A percentile compares a stretch with the other conserved stretches of the same genome.
phyloP scores from a whole-genome alignment of 2,329 filamentous ascomycete species.

The Penicillium corylophilum region DNA sequence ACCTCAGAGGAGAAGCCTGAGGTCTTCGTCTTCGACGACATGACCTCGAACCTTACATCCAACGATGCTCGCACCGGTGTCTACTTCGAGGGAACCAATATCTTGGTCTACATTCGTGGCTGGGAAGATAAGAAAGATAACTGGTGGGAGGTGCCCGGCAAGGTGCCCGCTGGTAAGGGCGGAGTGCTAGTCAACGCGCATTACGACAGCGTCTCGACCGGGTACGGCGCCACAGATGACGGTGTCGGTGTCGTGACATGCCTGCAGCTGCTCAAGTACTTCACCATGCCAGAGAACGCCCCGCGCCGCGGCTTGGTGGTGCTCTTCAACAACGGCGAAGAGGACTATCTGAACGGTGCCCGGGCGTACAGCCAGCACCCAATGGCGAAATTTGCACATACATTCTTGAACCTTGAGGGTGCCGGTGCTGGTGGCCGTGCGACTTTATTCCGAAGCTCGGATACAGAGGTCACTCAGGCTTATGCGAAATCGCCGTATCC shows the following conservation, averaged over 20 bases:
- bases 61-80: slow-evolving; percentile 55
- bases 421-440: slow-evolving; percentile 89
- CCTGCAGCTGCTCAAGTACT: slow-evolving; percentile 83
- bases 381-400: slow-evolving; percentile 74
- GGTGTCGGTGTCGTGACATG: slow-evolving; percentile 85
- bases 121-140: slow-evolving; percentile 68
- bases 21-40: slow-evolving; percentile 72
- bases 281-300: slow-evolving; percentile 68
- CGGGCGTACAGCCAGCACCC: slow-evolving; percentile 81
- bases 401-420: slow-evolving; percentile 92
- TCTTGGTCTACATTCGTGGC: slow-evolving; percentile 88
- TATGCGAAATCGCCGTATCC: slow-evolving; percentile 72
- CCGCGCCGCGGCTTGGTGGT: slow-evolving; percentile 79
- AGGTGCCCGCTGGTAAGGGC: slow-evolving; percentile 59
- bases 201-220: slow-evolving; percentile 90
- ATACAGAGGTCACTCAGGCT: slow-evolving; percentile 77
- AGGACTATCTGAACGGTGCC: slow-evolving; percentile 87
- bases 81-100: slow-evolving; percentile 91
- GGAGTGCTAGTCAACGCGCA: slow-evolving; percentile 93
- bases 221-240: slow-evolving; percentile 90
- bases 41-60: slow-evolving; percentile 73
- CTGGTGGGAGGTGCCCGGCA: slow-evolving; percentile 65
- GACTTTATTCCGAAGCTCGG: slow-evolving; percentile 82
- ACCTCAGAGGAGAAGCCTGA: slow-evolving; percentile 29
- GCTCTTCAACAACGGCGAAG: slow-evolving; percentile 92